A percentile compares a stretch with the other conserved stretches of the same genome.
These are phyloP conservation scores for Claviceps sp. DNA, from an alignment of 2,329 filamentous ascomycete genomes.

Conservation along the genomic window DNA sequence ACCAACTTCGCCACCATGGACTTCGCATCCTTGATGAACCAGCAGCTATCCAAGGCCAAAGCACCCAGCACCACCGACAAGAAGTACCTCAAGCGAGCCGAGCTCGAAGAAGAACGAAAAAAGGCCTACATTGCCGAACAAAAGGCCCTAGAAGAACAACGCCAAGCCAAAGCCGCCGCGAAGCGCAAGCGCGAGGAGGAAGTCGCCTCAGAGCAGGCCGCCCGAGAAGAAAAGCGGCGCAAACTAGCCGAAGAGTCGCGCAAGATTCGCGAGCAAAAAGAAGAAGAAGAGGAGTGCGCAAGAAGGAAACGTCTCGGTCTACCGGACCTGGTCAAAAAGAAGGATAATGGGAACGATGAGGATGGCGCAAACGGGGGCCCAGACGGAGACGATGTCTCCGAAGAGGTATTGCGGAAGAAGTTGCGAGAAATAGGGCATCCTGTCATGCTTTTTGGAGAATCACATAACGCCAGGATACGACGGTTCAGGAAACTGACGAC, in stretches of 20 bases:
- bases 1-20: constrained; percentile 50
- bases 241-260: constrained; percentile 71
- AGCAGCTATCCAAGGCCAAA: constrained; percentile 78
- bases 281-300: constrained; percentile 57
- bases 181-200: constrained; percentile 90
- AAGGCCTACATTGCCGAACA: constrained; percentile 75
- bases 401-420: constrained; percentile 55
- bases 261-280: constrained; percentile 55
- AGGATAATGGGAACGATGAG: constrained; percentile 26
- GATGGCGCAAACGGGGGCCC: constrained; percentile 23
- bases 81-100: constrained; percentile 77
- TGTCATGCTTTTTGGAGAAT: constrained; percentile 66
- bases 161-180: constrained; percentile 52
- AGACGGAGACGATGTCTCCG: constrained; percentile 48
- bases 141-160: constrained; percentile 56
- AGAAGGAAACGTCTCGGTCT: constrained; percentile 67
- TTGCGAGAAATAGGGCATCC: constrained; percentile 65
- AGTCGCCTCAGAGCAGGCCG: constrained; percentile 52
- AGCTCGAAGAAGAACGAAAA: constrained; percentile 71
- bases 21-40: constrained; percentile 85
- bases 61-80: constrained; percentile 33
- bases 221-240: constrained; percentile 69
- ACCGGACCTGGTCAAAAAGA: constrained; percentile 48
- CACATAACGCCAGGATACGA: constrained; percentile 51
- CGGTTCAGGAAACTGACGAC: constrained; percentile 55